Conservation (phyloP, 805 yeast genomes). For the Clavispora carvajalis region DNA sequence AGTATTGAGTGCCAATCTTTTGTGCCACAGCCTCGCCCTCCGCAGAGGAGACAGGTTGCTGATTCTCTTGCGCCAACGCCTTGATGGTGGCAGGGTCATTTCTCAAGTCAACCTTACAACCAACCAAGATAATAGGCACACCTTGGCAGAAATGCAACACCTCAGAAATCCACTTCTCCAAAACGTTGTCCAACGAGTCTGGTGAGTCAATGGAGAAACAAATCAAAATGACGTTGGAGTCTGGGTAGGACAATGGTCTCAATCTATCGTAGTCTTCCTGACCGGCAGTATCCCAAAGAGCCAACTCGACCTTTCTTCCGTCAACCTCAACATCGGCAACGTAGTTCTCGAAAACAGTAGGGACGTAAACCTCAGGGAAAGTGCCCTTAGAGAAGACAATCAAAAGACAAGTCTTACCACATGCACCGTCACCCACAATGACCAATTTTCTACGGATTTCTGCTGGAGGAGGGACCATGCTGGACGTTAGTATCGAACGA, state of each 20-base stretch:
- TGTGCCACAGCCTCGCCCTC: slow-evolving; percentile 27
- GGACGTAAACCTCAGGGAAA: slow-evolving; percentile 28
- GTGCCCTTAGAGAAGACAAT: slow-evolving; percentile 28
- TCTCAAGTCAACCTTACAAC: slow-evolving; percentile 33
- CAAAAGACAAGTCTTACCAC: slow-evolving; percentile 29
- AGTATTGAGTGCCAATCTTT: slow-evolving; percentile 26
- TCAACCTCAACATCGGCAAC: slow-evolving; percentile 85
- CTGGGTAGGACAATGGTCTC: slow-evolving; percentile 39
- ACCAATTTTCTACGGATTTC: slow-evolving; percentile 29
- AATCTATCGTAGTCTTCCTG: slow-evolving; percentile 31
- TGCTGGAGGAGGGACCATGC: slow-evolving; percentile 21
- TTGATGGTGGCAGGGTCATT: slow-evolving; percentile 23
- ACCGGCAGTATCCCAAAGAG: slow-evolving; percentile 39
- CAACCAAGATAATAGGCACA: slow-evolving; percentile 32
- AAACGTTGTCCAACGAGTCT: slow-evolving; percentile 28
- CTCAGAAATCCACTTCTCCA: slow-evolving; percentile 41
- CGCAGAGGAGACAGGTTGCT: slow-evolving; percentile 19
- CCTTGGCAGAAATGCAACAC: slow-evolving; percentile 33
- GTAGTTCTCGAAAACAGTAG: slow-evolving; percentile 87
- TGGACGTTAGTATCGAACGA: slow-evolving; percentile 8
- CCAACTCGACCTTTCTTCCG: slow-evolving; percentile 48
- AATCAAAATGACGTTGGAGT: slow-evolving; percentile 31
- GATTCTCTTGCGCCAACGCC: slow-evolving; percentile 19
- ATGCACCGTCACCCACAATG: slow-evolving; percentile 30
- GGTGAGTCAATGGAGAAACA: slow-evolving; percentile 34